Percentiles rank a stretch among this genome's conserved stretches.
These are phyloP conservation scores for Rhododendron mucronatum DNA, from an alignment of 148 eudicot species.

Conservation along the genomic window DNA sequence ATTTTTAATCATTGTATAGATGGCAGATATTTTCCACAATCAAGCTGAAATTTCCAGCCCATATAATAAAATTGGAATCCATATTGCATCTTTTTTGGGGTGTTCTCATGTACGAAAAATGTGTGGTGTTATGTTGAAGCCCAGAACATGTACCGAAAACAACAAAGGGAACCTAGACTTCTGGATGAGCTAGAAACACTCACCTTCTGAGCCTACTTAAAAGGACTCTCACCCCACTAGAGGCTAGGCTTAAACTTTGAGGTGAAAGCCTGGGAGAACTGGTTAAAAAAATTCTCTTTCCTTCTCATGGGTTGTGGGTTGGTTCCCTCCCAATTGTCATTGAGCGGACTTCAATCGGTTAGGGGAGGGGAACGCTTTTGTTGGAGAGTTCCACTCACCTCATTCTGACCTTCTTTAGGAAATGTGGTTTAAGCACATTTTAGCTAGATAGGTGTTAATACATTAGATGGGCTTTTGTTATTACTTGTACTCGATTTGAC, in stretches of 20 bases:
- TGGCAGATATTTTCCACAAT: background rate
- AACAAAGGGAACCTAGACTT: background rate
- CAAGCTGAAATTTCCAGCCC: background rate
- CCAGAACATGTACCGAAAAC: background rate
- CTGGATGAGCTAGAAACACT: background rate
- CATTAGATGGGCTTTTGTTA: background rate
- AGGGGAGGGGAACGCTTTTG: background rate
- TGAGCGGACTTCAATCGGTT: background rate
- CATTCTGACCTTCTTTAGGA: background rate
- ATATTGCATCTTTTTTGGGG: background rate
- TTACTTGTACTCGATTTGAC: background rate
- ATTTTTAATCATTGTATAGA: background rate
- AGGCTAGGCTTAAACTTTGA: background rate
- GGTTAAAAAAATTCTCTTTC: background rate
- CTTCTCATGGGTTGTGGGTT: background rate
- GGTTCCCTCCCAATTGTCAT: background rate
- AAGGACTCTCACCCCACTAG: background rate
- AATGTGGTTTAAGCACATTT: background rate
- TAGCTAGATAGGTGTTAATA: background rate
- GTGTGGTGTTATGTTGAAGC: background rate
- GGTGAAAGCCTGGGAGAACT: background rate
- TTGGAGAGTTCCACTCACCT: background rate
- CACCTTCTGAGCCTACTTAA: background rate
- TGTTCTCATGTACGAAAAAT: background rate
- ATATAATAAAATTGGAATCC: background rate